These are phyloP conservation scores for Boletus bicolor DNA, from an alignment of 768 basidiomycete genomes.

Conservation along the genomic window DNA sequence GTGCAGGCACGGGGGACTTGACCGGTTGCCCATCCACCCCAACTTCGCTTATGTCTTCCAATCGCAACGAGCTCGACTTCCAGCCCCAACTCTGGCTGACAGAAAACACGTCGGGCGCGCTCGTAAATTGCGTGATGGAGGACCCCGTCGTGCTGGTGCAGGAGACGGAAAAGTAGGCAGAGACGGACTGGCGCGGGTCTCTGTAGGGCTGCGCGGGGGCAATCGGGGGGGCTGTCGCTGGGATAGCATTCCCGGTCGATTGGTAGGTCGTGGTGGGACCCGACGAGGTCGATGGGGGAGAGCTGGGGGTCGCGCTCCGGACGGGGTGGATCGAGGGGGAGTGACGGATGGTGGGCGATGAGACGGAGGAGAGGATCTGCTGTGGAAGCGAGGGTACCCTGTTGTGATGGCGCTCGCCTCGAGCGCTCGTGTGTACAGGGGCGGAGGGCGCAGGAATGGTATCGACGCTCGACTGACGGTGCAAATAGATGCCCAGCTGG, in stretches of 20 bases:
- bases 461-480: slow-evolving; percentile 80
- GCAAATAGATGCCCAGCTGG: slow-evolving; percentile 87
- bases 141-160: slow-evolving; percentile 81
- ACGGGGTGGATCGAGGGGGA: slow-evolving; percentile 47
- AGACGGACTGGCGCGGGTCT: slow-evolving; percentile 66
- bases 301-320: slow-evolving; percentile 43
- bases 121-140: slow-evolving; percentile 78
- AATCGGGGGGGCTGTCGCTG: slow-evolving; percentile 43
- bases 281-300: slow-evolving; percentile 24
- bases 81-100: slow-evolving; percentile 93
- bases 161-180: slow-evolving; percentile 80
- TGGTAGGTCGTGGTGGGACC: slow-evolving; percentile 21
- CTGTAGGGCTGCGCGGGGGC: slow-evolving; percentile 68
- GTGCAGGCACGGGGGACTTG: slow-evolving; percentile 31
- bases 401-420: slow-evolving; percentile 27
- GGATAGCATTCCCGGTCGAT: slow-evolving; percentile 23
- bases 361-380: slow-evolving; percentile 26
- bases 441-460: slow-evolving; percentile 71
- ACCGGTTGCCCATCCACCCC: slow-evolving; percentile 31
- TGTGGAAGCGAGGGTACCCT: slow-evolving; percentile 32
- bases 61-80: slow-evolving; percentile 63
- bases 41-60: slow-evolving; percentile 46
- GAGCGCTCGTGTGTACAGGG: slow-evolving; percentile 37
- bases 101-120: slow-evolving; percentile 81
- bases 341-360: slow-evolving; percentile 34